Evolutionary conservation across 306 rosid species (phyloP).

Genomic region (Prinsepia uniflora): DNA sequence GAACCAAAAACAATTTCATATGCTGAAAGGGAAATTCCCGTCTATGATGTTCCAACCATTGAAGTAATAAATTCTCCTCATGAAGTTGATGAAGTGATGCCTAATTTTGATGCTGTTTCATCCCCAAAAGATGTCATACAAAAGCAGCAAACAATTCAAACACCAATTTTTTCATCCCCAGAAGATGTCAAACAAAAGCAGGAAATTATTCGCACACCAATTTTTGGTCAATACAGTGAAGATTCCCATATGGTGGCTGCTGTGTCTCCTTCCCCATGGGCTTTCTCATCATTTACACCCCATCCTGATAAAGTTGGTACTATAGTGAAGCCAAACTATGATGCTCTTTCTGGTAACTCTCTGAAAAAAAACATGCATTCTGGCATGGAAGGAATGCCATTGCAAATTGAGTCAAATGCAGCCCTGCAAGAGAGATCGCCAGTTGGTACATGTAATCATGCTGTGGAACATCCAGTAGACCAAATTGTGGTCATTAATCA

Average conservation of each 20-base stretch:
- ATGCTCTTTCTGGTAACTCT: slow-evolving; percentile 30
- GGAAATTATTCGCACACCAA: slow-evolving; percentile 28
- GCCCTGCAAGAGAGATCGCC: slow-evolving; percentile 35
- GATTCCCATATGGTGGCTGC: slow-evolving; percentile 29
- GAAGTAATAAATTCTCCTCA: slow-evolving; percentile 10
- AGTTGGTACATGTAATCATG: slow-evolving; percentile 25
- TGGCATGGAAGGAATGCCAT: slow-evolving; percentile 35
- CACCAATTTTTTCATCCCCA: slow-evolving; percentile 8
- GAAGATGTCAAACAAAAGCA: slow-evolving; percentile 37
- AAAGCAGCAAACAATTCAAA: slow-evolving; percentile 35
- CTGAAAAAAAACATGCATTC: slow-evolving; percentile 33
- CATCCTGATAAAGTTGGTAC: slow-evolving; percentile 34
- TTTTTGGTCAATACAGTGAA: slow-evolving; percentile 28
- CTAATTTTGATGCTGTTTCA: slow-evolving; percentile 32
- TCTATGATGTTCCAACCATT: slow-evolving; percentile 5
- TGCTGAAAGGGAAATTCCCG: slow-evolving; percentile 35
- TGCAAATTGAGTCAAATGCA: slow-evolving; percentile 43
- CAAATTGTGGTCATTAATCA: slow-evolving; percentile 27
- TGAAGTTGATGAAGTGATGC: slow-evolving; percentile 55
- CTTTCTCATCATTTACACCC: slow-evolving; percentile 42
- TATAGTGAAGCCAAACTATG: slow-evolving; percentile 32
- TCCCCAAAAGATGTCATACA: slow-evolving; percentile 42
- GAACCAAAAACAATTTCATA: slow-evolving; percentile 33
- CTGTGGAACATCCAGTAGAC: slow-evolving; percentile 23
- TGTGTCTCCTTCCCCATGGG: slow-evolving; percentile 29